Base-by-base conservation (phyloP, 257 asterid genomes). In the Mentha longifolia region DNA sequence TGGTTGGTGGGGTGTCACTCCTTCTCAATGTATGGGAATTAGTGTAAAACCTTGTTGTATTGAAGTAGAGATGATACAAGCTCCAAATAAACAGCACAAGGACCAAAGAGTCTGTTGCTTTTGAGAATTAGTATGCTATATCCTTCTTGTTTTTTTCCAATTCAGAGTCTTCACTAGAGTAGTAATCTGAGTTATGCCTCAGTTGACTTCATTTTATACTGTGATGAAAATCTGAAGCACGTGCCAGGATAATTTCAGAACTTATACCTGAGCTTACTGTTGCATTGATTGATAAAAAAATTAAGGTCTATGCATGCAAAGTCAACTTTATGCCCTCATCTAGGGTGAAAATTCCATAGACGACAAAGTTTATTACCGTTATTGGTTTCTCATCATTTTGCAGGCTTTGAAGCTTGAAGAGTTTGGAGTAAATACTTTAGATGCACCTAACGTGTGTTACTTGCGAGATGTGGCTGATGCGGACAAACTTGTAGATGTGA, bases 341-440 rank as follows among this genome's bases (percentile, higher is more conserved):
- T 58, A 30, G 47, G 11, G 52, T 60, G 42, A 42, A 19, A 28
- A 28, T 52, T 0, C 35, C 51, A n/a, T 9, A 19, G 60, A 33
- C n/a, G 30, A 61, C 41, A 22, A 43, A 16, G 50, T 30, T 69
- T 73, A 42, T 73, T 72, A 68, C 70, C 65, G 22, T 68, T 65
- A 69, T 76, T 25, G 61, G 77, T 77, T 47, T 68, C 74, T 65
- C 66, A 51, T 70, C 58, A 51, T 59, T 69, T 25, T 75, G 46
- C 74, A 92, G 96, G 88, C 98, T 19, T 85, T 92, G 87, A 92
- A 83, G 88, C 88, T 92, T 52, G 98, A 89, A 84, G 98, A 92
- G 84, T 92, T 92, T 67, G 98, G 98, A 65, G 98, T 92, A 77
- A 77, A 59, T 73, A 88, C 85, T 73, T 88, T 86, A 52, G 96